Conservation (phyloP, 1,284 basidiomycete genomes). For the Tilletiopsis washingtonensis region DNA sequence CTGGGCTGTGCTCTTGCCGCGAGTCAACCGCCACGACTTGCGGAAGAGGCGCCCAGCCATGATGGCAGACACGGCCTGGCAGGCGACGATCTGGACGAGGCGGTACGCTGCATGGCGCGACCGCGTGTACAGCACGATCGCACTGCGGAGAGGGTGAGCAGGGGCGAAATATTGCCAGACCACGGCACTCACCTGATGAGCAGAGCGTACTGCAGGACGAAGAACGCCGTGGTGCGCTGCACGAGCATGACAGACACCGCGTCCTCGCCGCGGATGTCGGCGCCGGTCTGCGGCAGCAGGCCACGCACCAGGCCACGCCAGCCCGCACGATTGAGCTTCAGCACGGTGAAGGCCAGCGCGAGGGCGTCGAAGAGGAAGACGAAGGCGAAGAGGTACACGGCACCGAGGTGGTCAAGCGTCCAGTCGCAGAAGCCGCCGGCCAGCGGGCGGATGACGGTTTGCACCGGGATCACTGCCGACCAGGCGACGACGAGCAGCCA, state of each 20-base stretch:
- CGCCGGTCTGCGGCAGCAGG: constrained; percentile 14
- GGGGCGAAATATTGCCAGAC: too few species aligned
- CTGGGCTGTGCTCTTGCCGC: constrained; percentile 20
- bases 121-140: constrained; percentile 20
- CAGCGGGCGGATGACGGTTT: constrained; percentile 14
- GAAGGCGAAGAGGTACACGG: constrained; percentile 20
- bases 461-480: constrained; percentile 19
- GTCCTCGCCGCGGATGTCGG: constrained; percentile 25
- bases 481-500: constrained; percentile 24
- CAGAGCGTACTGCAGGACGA: constrained; percentile 26
- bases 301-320: constrained; percentile 21
- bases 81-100: constrained; percentile 32
- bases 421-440: constrained; percentile 27
- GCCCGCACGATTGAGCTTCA: constrained; percentile 32
- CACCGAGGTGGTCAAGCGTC: constrained; percentile 17
- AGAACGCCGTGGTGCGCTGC: constrained; percentile 32
- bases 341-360: constrained; percentile 23
- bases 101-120: constrained; percentile 17
- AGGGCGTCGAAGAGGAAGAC: constrained; percentile 25
- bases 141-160: too few species aligned
- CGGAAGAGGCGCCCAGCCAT: constrained; percentile 37
- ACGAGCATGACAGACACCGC: constrained; percentile 30
- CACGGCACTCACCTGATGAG: too few species aligned
- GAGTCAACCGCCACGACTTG: constrained; percentile 29
- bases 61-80: constrained; percentile 22